phyloP scores from a whole-genome alignment of 768 basidiomycete species.

The Russula earlei region DNA sequence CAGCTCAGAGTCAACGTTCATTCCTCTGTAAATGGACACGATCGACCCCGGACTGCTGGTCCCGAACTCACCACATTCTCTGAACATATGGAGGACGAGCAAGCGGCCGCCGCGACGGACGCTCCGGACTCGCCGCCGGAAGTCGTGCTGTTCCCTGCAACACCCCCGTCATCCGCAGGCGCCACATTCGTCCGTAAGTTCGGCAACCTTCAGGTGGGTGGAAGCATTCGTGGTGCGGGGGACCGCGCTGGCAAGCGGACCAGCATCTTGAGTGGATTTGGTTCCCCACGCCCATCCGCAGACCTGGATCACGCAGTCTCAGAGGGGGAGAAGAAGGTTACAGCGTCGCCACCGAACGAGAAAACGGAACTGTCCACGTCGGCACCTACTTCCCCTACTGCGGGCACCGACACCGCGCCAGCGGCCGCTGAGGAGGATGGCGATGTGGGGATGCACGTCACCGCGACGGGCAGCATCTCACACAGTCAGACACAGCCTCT shows the following conservation, averaged over 20 bases:
- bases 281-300: conserved; percentile 11
- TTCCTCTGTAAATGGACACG: conserved; percentile 15
- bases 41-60: conserved; percentile 53
- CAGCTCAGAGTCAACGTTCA: conserved; percentile 2
- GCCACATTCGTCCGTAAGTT: conserved; percentile 23
- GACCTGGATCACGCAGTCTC: neutral
- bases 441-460: conserved; percentile 1
- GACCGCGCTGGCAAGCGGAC: conserved; percentile 19
- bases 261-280: conserved; percentile 13
- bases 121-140: conserved; percentile 9
- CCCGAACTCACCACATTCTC: conserved; percentile 53
- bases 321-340: conserved; percentile 21
- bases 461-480: conserved; percentile 25
- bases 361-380: conserved; percentile 6
- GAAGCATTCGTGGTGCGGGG: conserved; percentile 12
- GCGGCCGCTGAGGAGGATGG: neutral
- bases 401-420: neutral
- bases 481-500: conserved; percentile 45
- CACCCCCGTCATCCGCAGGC: conserved; percentile 5
- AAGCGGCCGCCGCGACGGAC: conserved; percentile 27
- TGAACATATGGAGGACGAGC: conserved; percentile 29
- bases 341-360: conserved; percentile 22
- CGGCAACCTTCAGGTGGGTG: conserved; percentile 14
- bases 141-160: conserved; percentile 10
- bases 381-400: neutral